Evolutionary conservation across 495 filamentous ascomycete species (phyloP), one percentile per base, ranked within the genome.

Genomic region (Physcia stellaris): DNA sequence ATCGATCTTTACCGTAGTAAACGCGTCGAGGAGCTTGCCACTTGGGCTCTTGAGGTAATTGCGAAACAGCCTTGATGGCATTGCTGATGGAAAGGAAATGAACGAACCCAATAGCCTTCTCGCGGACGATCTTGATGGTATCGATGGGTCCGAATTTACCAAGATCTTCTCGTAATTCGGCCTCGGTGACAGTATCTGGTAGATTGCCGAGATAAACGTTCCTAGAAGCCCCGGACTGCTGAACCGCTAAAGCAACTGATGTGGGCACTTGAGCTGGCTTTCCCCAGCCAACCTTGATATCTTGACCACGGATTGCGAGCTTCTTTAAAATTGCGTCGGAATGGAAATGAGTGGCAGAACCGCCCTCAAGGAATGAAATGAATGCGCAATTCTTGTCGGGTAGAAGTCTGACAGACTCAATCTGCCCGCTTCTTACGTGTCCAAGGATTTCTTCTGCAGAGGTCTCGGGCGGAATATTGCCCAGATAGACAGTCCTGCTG

Each of bases 341-440:
- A 66, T 98, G 90, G 63, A 98, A 98, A 58, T 98, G 90, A 17
- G 86, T 94, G 32, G 90, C 90, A 20, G 92, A 94, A 63, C 84
- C 88, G 45, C 86, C 83, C 52, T 98, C 90, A 46, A 96, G 67
- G 62, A 98, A 98, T 10, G 90, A 98, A 53, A 98, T 98, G 66
- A 98, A 98, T 43, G 90, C 90, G 60, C 90, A 98, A 67, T 96
- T 98, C 82, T 96, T 98, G 63, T 98, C 90, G 13, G 87, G 84
- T 24, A 98, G 72, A 46, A 96, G 69, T 45, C 90, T 78, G 26
- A 96, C 90, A 18, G 92, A 96, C 65, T 98, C 90, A 58, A 98
- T 98, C 51, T 95, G 92, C 24, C 90, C 90, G 59, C 92, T 96
- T 34, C 90, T 77, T 35, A 98, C 90, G 54, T 98, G 90, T 45